Evolutionary conservation across 805 yeast genomes (phyloP).

Genomic region (Ogataea thermomethanolica): DNA sequence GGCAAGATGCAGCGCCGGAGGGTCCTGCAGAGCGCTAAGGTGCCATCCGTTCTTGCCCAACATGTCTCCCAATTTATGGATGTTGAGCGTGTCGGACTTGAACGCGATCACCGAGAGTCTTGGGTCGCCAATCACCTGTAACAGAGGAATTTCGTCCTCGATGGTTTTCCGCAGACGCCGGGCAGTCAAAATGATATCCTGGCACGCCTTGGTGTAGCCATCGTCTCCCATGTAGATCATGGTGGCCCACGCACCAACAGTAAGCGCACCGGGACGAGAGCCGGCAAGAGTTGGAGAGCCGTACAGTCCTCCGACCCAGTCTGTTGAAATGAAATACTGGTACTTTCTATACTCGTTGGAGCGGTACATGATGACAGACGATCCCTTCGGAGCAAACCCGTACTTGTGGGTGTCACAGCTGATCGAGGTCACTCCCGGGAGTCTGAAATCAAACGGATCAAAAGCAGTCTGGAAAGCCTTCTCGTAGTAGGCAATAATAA

Average conservation of each 20-base stretch:
- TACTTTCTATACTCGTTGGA: conserved; percentile 58
- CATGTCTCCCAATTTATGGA: conserved; percentile 76
- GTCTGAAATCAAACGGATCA: conserved; percentile 76
- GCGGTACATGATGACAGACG: conserved; percentile 89
- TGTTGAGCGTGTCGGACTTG: conserved; percentile 55
- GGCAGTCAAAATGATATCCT: conserved; percentile 64
- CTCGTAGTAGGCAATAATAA: conserved; percentile 75
- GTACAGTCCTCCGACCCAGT: conserved; percentile 93
- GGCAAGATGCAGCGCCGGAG: conserved; percentile 90
- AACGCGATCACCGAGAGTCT: conserved; percentile 78
- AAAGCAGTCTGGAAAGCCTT: conserved; percentile 39
- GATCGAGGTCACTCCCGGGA: conserved; percentile 92
- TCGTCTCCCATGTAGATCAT: conserved; percentile 73
- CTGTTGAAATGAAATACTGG: conserved; percentile 79
- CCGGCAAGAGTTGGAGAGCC: conserved; percentile 98
- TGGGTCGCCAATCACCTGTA: conserved; percentile 83
- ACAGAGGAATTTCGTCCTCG: conserved; percentile 46
- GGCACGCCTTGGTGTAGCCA: conserved; percentile 73
- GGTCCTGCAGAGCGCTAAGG: conserved; percentile 78
- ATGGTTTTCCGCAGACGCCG: conserved; percentile 49
- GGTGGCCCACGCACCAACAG: conserved; percentile 99
- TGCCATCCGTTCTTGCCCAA: conserved; percentile 81
- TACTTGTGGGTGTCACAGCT: conserved; percentile 99
- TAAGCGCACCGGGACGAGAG: conserved; percentile 92
- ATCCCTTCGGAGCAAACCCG: conserved; percentile 98